phyloP scores from a whole-genome alignment of 345 rosid genomes.

The Eucalyptus decipiens region DNA sequence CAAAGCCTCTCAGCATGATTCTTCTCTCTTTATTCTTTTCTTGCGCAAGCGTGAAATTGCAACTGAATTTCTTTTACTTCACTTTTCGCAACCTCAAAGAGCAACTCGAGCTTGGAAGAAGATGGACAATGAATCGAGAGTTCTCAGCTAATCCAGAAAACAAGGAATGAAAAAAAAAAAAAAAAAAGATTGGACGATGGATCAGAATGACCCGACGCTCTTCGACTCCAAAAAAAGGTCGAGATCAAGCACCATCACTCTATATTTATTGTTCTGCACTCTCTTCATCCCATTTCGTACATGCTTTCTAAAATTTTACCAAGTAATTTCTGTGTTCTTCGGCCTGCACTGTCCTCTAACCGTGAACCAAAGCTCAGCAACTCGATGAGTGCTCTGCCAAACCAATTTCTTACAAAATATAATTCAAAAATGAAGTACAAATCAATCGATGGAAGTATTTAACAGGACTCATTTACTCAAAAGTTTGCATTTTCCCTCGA shows the following conservation, averaged over 20 bases:
- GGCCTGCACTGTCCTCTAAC: neutral
- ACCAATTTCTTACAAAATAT: neutral
- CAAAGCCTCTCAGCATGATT: neutral
- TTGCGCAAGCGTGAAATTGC: neutral
- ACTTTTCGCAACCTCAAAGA: neutral
- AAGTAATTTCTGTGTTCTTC: neutral
- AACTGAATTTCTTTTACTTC: neutral
- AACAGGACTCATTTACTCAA: neutral
- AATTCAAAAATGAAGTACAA: neutral
- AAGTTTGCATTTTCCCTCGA: neutral
- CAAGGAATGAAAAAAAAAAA: neutral
- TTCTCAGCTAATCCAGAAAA: neutral
- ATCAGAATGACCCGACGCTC: neutral
- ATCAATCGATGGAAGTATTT: neutral
- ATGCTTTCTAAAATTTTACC: neutral
- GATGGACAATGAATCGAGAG: neutral
- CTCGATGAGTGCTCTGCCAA: neutral
- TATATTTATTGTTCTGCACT: neutral
- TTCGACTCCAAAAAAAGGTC: neutral
- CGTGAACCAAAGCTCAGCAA: neutral
- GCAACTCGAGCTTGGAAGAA: neutral
- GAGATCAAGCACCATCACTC: neutral
- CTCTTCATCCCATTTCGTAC: neutral
- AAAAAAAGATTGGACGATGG: neutral
- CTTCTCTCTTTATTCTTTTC: neutral